Percentiles rank a stretch among this genome's conserved stretches.
phyloP scores from a whole-genome alignment of 2,329 filamentous ascomycete species.

The Beauveria sp. region DNA sequence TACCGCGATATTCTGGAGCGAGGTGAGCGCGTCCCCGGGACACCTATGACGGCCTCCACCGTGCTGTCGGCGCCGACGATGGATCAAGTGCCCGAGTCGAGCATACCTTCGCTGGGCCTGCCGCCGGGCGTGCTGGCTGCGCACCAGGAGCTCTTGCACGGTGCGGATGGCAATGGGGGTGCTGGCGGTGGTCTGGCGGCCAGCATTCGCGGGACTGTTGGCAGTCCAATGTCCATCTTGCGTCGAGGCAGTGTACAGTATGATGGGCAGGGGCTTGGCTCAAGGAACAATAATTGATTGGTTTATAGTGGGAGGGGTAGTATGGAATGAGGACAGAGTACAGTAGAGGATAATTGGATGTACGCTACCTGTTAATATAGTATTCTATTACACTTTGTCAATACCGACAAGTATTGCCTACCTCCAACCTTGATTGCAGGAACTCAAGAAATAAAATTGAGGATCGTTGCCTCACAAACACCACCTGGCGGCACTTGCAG shows the following conservation, averaged over 20 bases:
- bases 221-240: slow-evolving; percentile 40
- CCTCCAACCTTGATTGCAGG: no score
- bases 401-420: no score
- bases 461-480: no score
- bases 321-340: no score
- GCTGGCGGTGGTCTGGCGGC: slow-evolving; percentile 16
- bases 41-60: slow-evolving; percentile 26
- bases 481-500: no score
- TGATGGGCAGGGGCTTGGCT: slow-evolving; percentile 22
- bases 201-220: slow-evolving; percentile 25
- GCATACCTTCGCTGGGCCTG: slow-evolving; percentile 52
- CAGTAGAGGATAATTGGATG: no score
- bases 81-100: slow-evolving; percentile 44
- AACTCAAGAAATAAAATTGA: no score
- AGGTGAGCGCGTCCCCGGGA: slow-evolving; percentile 27
- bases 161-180: slow-evolving; percentile 20
- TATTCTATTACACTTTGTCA: no score
- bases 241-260: slow-evolving; percentile 43
- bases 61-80: slow-evolving; percentile 20
- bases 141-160: slow-evolving; percentile 12
- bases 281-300: slow-evolving; percentile 13
- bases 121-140: slow-evolving; percentile 45
- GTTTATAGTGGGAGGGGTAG: not conserved
- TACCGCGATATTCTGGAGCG: slow-evolving; percentile 57
- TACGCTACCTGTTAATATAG: no score